Evolutionary conservation across 2,329 filamentous ascomycete genomes (phyloP), one percentile per base, ranked within the genome.

Genomic region (Sphaerulina populicola): DNA sequence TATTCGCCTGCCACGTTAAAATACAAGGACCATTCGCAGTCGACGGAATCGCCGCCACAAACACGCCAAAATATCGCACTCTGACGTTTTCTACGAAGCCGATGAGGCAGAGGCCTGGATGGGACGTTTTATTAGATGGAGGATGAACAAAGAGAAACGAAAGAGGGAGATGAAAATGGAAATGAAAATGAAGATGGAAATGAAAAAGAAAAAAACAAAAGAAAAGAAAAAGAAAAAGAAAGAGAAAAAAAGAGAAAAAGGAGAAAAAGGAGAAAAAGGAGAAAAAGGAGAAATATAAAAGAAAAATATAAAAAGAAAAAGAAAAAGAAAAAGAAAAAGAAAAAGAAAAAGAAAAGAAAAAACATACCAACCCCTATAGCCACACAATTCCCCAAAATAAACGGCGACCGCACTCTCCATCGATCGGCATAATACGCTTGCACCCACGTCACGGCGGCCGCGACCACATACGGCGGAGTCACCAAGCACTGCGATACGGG

Each of bases 341-440:
- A 18, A 18, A 3, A 2, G 18, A 18, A 33, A 9, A 33, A 4
- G 4, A 33, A 9, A 33, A 18, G 3, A 6, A 15, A 29, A 49
- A 83, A 38, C 86, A 80, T 31, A 82, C 52, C 77, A 79, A 11
- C 76, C 74, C 1, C 55, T 15, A 44, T 12, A 48, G 30, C 57
- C 49, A 40, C 52, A 55, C 29, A 37, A 38, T 52, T 44, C 14
- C 49, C 46, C 30, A 64, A 27, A 36, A 64, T 59, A 44, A 60
- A 63, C 3, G 62, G 62, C 23, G 54, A 55, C 35, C 62, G 52
- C 21, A 60, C 44, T n/a, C 56, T 50, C 44, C 56, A 58, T n/a
- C 57, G 52, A 52, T 64, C 63, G 8, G 62, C 55, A 15, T 57
- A 52, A 37, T 53, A 61, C 3, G 62, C 62, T 10, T 59, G 54